Evolutionary conservation across 179 eudicot species (phyloP).

Genomic region (Drosera spatulata): DNA sequence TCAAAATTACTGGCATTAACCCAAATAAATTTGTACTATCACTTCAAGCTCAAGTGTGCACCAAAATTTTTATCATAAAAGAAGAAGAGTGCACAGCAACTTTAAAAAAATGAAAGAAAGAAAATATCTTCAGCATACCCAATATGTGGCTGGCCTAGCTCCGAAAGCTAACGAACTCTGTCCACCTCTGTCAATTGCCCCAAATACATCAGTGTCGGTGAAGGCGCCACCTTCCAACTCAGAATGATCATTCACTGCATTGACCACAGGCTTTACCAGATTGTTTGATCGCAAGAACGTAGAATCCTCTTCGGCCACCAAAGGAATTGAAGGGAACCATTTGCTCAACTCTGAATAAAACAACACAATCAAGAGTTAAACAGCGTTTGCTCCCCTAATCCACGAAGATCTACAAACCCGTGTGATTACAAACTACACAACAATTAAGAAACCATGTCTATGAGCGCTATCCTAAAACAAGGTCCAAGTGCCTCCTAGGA

Average conservation of each 20-base stretch:
- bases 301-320: conserved; percentile 99
- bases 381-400: not conserved
- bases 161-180: conserved; percentile 48
- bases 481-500: too few species aligned
- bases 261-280: conserved; percentile 51
- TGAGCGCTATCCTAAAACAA: too few species aligned
- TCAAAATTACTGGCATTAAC: too few species aligned
- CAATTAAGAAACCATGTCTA: too few species aligned
- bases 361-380: not conserved
- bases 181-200: conserved; percentile 96
- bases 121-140: conserved; percentile 54
- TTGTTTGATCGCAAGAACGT: conserved; percentile 65
- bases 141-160: conserved; percentile 71
- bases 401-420: too few species aligned
- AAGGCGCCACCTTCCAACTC: conserved; percentile 21
- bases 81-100: too few species aligned
- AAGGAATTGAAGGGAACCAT: conserved; percentile 64
- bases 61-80: too few species aligned
- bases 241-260: conserved; percentile 43
- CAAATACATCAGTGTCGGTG: conserved; percentile 48
- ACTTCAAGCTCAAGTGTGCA: too few species aligned
- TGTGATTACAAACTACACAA: too few species aligned
- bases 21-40: too few species aligned
- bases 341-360: conserved; percentile 49
- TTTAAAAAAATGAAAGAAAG: too few species aligned